Evolutionary conservation across 768 basidiomycete species (phyloP).

Genomic region (Lactarius deliciosus): DNA sequence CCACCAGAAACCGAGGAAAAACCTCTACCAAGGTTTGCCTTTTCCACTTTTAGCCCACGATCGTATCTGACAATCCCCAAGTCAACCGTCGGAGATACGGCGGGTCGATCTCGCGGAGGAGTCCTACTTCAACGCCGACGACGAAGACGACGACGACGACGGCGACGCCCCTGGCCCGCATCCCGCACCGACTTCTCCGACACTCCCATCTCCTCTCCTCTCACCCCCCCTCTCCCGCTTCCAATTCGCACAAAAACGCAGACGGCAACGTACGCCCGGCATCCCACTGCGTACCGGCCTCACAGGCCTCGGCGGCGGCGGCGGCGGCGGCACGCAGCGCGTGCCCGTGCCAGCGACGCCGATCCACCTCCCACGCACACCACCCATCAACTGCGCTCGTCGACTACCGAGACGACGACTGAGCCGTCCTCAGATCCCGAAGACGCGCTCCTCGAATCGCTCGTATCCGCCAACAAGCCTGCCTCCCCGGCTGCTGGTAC

Average conservation of each 20-base stretch:
- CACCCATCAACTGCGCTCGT: conserved; percentile 60
- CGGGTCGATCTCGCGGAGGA: conserved; percentile 79
- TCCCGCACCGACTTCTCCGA: conserved; percentile 12
- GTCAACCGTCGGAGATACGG: conserved; percentile 38
- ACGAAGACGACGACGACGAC: conserved; percentile 63
- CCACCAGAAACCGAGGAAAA: conserved; percentile 54
- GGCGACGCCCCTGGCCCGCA: conserved; percentile 34
- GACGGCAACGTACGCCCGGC: conserved; percentile 43
- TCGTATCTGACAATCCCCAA: conserved; percentile 4
- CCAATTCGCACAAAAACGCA: conserved; percentile 33
- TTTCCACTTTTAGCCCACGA: background rate
- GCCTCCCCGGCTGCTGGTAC: conserved; percentile 28
- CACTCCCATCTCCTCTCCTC: conserved; percentile 28
- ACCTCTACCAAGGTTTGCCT: conserved; percentile 39
- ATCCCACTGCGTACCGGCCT: conserved; percentile 33
- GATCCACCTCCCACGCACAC: conserved; percentile 44
- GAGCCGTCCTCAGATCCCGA: conserved; percentile 54
- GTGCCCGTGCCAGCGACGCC: conserved; percentile 29
- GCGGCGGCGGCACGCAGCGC: conserved; percentile 49
- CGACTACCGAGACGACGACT: conserved; percentile 78
- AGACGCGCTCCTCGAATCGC: conserved; percentile 56
- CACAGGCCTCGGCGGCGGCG: conserved; percentile 49
- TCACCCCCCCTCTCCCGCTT: conserved; percentile 31
- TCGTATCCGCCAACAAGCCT: conserved; percentile 42
- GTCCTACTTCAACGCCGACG: conserved; percentile 88